These are phyloP conservation scores for Acacia concinna DNA, from an alignment of 331 rosid species.

Conservation along the genomic window DNA sequence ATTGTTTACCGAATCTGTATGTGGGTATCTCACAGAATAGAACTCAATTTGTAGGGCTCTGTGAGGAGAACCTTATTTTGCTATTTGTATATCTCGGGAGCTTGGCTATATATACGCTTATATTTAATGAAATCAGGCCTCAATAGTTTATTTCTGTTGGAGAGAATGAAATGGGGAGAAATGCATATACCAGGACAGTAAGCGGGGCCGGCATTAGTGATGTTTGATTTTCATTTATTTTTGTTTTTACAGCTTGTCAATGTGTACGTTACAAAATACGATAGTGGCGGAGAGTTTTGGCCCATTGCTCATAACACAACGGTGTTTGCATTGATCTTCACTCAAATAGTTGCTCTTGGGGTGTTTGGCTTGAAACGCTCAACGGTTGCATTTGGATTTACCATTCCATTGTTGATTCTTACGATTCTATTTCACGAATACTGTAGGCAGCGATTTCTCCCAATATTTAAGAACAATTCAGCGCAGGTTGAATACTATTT, in stretches of 20 bases:
- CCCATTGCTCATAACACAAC: conserved; percentile 73
- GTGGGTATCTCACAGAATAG: neutral
- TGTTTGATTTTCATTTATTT: conserved; percentile 14
- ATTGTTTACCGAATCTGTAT: conserved; percentile 2
- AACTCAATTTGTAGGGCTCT: neutral
- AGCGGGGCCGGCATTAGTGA: conserved; percentile 1
- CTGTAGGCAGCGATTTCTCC: conserved; percentile 82
- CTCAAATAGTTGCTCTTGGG: conserved; percentile 89
- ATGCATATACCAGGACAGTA: neutral
- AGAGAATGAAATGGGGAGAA: neutral
- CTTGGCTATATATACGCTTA: neutral
- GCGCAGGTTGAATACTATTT: conserved; percentile 60
- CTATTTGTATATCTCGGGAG: neutral
- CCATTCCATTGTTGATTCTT: conserved; percentile 65
- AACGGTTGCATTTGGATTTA: conserved; percentile 75
- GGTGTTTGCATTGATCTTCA: conserved; percentile 60
- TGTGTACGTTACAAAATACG: conserved; percentile 69
- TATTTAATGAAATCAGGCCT: neutral
- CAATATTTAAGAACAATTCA: conserved; percentile 53
- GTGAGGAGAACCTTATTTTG: neutral
- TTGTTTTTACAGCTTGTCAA: conserved; percentile 66
- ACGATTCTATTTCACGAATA: conserved; percentile 83
- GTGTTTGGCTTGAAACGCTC: conserved; percentile 77
- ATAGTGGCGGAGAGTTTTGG: conserved; percentile 81
- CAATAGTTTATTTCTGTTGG: neutral